A percentile compares a stretch with the other conserved stretches of the same genome.
Conservation (phyloP, 495 filamentous ascomycete species). For the Hypoxylon trugodes region DNA sequence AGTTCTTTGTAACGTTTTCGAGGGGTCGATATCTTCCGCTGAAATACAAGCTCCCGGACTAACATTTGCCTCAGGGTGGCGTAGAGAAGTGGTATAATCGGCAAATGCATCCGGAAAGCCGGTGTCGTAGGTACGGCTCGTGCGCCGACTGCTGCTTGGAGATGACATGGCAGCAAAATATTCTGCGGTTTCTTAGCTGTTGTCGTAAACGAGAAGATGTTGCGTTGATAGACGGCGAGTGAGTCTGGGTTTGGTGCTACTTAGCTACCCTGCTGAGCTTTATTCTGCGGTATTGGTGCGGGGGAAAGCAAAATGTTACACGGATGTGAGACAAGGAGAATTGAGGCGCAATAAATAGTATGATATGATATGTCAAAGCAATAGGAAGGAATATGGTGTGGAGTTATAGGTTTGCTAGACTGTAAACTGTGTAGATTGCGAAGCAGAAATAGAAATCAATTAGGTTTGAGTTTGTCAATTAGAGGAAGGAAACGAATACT, state of each 20-base stretch:
- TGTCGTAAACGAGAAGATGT: background rate
- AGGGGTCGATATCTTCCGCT: conserved; percentile 42
- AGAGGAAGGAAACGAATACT: conserved; percentile 2
- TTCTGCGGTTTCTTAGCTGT: conserved; percentile 21
- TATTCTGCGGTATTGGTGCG: conserved; percentile 1
- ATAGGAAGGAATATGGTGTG: background rate
- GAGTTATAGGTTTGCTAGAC: background rate
- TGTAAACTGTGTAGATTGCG: background rate
- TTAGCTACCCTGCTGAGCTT: conserved; percentile 3
- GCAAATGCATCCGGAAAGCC: conserved; percentile 45
- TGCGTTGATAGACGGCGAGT: background rate
- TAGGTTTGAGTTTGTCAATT: background rate
- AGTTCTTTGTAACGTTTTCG: conserved; percentile 39
- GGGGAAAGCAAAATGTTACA: conserved; percentile 5
- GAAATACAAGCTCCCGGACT: conserved; percentile 42
- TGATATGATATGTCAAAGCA: too few species aligned
- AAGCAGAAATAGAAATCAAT: background rate
- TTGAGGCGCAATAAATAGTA: background rate
- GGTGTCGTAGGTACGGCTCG: conserved; percentile 41
- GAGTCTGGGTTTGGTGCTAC: conserved; percentile 4
- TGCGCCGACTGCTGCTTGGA: conserved; percentile 34
- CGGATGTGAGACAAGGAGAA: background rate
- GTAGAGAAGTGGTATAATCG: conserved; percentile 41
- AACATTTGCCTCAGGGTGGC: conserved; percentile 42
- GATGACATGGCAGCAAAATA: conserved; percentile 32